Conservation (phyloP, 1,139 yeast species). For the Pneumocystis murina region DNA sequence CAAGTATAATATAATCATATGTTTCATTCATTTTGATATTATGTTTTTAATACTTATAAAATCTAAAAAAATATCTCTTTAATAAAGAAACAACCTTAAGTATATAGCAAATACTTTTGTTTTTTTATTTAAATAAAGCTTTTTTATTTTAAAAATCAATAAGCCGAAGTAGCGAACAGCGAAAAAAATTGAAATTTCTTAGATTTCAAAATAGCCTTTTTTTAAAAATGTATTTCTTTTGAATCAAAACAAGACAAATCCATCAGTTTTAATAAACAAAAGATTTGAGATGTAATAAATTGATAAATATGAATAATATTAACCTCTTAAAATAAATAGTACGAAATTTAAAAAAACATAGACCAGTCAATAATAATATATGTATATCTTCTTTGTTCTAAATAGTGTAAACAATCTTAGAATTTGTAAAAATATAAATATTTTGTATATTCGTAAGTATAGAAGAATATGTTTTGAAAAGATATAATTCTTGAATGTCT, state of each 20-base stretch:
- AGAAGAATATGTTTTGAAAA: not conserved
- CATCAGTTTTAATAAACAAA: too few relatives aligned
- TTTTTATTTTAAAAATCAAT: not conserved
- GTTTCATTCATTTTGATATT: constrained; percentile 65
- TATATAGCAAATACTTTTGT: not conserved
- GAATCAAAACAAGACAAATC: not conserved
- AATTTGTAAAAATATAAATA: too few relatives aligned
- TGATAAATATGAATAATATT: too few relatives aligned
- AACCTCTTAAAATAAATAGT: too few relatives aligned
- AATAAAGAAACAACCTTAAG: not conserved
- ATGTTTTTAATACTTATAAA: not conserved
- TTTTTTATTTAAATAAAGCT: not conserved
- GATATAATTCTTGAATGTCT: too few relatives aligned
- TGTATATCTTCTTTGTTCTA: too few relatives aligned
- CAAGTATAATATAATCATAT: constrained; percentile 80
- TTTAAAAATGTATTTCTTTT: not conserved
- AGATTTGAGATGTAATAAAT: too few relatives aligned
- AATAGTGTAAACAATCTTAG: too few relatives aligned
- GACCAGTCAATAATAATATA: too few relatives aligned
- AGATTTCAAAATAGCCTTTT: not conserved
- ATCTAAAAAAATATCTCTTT: not conserved
- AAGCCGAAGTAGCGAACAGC: not conserved
- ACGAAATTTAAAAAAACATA: too few relatives aligned
- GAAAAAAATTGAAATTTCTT: not conserved
- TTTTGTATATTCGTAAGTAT: too few relatives aligned